Conservation (phyloP, 83 land plant genomes). For the Isoetes engelmannii region DNA sequence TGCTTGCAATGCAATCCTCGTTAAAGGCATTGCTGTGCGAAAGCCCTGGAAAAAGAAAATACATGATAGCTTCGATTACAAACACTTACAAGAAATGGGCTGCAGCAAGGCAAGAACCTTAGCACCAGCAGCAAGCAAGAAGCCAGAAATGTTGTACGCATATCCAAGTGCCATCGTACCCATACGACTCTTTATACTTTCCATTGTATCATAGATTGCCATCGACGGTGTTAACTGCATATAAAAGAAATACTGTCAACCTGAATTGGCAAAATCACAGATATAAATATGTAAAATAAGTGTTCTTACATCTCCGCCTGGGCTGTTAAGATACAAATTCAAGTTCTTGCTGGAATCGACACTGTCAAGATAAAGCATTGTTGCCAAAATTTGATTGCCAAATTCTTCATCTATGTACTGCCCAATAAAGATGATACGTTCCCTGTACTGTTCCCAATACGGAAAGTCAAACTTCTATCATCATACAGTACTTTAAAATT, state of each 20-base stretch:
- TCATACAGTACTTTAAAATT: background rate
- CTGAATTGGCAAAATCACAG: background rate
- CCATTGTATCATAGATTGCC: constrained; percentile 89
- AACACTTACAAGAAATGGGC: background rate
- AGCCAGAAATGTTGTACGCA: constrained; percentile 75
- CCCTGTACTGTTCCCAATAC: constrained; percentile 65
- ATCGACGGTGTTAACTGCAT: constrained; percentile 72
- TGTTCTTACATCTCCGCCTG: constrained; percentile 90
- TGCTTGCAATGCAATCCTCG: constrained; percentile 62
- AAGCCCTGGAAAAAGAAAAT: constrained; percentile 44
- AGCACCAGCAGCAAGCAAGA: constrained; percentile 87
- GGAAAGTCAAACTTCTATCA: background rate
- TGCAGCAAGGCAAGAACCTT: constrained; percentile 41
- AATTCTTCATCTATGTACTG: constrained; percentile 86
- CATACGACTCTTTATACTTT: constrained; percentile 76
- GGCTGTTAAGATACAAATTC: constrained; percentile 61
- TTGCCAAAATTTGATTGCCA: constrained; percentile 77
- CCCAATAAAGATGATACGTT: constrained; percentile 75
- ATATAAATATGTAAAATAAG: constrained; percentile 1
- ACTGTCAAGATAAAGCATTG: constrained; percentile 92
- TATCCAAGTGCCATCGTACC: constrained; percentile 68
- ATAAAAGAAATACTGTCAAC: constrained; percentile 6
- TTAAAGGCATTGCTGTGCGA: constrained; percentile 68
- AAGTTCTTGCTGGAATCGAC: constrained; percentile 53
- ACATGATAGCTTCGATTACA: background rate